Evolutionary conservation across 2,329 filamentous ascomycete genomes (phyloP).

Genomic region (Fusarium scirpi): DNA sequence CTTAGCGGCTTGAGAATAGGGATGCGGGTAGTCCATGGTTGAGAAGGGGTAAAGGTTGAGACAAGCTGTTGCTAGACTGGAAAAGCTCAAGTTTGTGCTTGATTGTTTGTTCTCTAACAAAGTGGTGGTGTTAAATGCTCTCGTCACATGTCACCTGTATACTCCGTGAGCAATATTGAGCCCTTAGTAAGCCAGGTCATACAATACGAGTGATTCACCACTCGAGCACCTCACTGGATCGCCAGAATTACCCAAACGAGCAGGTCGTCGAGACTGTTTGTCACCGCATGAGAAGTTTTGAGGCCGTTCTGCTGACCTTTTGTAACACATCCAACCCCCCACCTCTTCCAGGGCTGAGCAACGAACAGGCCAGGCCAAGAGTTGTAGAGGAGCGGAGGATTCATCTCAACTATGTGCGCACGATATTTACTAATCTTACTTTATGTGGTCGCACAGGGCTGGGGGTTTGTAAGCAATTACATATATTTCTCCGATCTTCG

Average conservation of each 20-base stretch:
- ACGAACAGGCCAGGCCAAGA: too few species aligned
- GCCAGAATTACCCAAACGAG: neutral
- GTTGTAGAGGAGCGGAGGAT: neutral
- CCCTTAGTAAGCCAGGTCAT: neutral
- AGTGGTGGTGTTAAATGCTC: neutral
- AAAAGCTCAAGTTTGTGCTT: neutral
- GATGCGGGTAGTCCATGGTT: neutral
- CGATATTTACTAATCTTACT: neutral
- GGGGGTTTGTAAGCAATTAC: neutral
- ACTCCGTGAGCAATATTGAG: neutral
- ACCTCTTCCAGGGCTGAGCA: neutral
- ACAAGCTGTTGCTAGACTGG: neutral
- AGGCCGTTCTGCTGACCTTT: slow-evolving; percentile 1
- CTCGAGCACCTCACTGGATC: neutral
- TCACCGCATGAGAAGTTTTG: slow-evolving; percentile 7
- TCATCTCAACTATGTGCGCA: neutral
- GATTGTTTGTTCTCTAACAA: neutral
- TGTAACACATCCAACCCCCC: neutral
- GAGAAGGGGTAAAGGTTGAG: accelerated
- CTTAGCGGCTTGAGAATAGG: slow-evolving; percentile 11
- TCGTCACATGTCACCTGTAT: neutral
- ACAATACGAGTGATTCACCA: neutral
- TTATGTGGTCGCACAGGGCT: neutral
- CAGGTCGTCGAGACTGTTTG: neutral
- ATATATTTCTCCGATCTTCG: neutral